Base-by-base conservation (phyloP, 805 yeast genomes). In the Nadsonia fulvescens region DNA sequence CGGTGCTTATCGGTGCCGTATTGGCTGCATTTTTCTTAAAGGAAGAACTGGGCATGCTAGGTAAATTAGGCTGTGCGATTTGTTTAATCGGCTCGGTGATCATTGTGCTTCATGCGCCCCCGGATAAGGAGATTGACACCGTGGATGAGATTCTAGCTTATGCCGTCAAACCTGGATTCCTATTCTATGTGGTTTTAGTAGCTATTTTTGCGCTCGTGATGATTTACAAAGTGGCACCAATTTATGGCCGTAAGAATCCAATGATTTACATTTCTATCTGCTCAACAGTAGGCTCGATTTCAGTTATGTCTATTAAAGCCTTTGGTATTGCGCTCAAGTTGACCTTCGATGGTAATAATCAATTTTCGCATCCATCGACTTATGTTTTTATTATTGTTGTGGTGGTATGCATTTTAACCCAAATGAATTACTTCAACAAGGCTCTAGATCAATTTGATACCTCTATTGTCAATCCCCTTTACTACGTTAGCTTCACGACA, bases 401-500 rank as follows among this genome's bases (percentile, higher is more conserved):
- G 31, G 76, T 58, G 6, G 62, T 74, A 21, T 81, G 93, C 51
- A 82, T 81, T 38, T 42, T 76, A 40, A 78, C 92, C 5, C 94
- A 81, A 51, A 81, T 81, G 93, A 81, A 78, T 55, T 81, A 77
- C 47, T 78, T 81, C 59, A 81, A 81, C 61, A 82, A 78, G 56
- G 93, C 93, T 0, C 60, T 81, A 43, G 93, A 83, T 40, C 93
- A 78, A 49, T 81, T 81, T 42, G 93, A 82, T 47, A 81, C 93
- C 5, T 76, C 91, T 1, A 77, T 81, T 38, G 93, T 81, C 30
- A 81, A 81, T 49, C 93, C 93, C 16, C 57, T 81, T 33, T 81
- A 81, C 54, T 81, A 82, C 44, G 94, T 81, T 29, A 70, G 92
- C 1, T 82, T 81, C 54, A 81, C 94, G 19, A 79, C 93, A 0